Evolutionary conservation across 768 basidiomycete species (phyloP).

Genomic region (Russula earlei): DNA sequence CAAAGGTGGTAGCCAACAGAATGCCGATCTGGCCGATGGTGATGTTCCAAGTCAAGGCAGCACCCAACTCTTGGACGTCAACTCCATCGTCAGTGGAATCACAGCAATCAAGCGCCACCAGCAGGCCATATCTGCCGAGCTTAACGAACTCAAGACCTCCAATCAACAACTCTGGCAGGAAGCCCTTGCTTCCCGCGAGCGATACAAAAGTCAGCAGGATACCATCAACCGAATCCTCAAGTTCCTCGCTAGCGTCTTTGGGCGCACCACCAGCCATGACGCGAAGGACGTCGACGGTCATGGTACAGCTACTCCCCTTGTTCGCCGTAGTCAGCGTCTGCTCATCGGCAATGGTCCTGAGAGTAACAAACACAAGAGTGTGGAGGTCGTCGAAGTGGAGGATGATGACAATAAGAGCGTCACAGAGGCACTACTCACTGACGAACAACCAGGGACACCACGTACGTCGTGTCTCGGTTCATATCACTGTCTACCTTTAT

Average conservation of each 20-base stretch:
- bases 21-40: constrained; percentile 8
- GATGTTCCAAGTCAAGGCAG: constrained; percentile 25
- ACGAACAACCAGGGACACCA: not conserved
- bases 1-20: constrained; percentile 13
- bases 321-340: constrained; percentile 46
- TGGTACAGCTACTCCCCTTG: constrained; percentile 29
- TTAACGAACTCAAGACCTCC: constrained; percentile 78
- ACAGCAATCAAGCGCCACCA: constrained; percentile 87
- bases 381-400: constrained; percentile 29
- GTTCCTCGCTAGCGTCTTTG: constrained; percentile 90
- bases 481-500: not conserved
- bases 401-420: constrained; percentile 33
- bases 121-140: constrained; percentile 78
- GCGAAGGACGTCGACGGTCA: constrained; percentile 30
- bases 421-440: constrained; percentile 12
- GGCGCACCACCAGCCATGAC: constrained; percentile 33
- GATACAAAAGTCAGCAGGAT: constrained; percentile 89
- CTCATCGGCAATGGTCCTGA: constrained; percentile 52
- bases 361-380: constrained; percentile 31
- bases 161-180: constrained; percentile 94
- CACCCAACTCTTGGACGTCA: constrained; percentile 62
- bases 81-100: constrained; percentile 73
- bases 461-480: not conserved
- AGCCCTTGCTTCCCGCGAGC: constrained; percentile 62
- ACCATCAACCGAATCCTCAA: constrained; percentile 93